Conservation (phyloP, 1,139 yeast species). For the Diutina ranongensis region DNA sequence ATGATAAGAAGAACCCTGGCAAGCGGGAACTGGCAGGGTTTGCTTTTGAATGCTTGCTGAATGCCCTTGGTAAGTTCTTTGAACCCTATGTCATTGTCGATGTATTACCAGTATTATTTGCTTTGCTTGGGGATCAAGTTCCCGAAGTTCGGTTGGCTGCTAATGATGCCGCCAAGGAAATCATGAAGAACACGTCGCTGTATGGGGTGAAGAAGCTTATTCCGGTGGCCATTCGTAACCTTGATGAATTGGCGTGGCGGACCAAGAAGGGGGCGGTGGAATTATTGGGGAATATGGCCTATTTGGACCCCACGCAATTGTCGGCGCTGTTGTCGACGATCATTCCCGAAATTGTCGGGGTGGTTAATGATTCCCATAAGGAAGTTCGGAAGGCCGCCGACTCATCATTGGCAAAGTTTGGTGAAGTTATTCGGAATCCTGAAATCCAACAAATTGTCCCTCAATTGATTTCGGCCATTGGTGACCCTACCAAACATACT, state of each 20-base stretch:
- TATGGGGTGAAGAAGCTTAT: constrained; percentile 85
- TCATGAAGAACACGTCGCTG: constrained; percentile 87
- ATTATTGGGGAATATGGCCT: constrained; percentile 94
- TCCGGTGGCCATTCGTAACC: constrained; percentile 77
- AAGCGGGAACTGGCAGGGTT: constrained; percentile 85
- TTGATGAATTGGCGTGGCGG: constrained; percentile 92
- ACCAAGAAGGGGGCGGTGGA: constrained; percentile 96
- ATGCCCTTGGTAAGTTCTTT: constrained; percentile 59
- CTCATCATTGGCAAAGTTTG: constrained; percentile 76
- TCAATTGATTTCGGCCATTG: constrained; percentile 80
- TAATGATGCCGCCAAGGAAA: constrained; percentile 70
- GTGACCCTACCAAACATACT: constrained; percentile 87
- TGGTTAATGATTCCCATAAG: constrained; percentile 87
- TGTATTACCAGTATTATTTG: constrained; percentile 68
- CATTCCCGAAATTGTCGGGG: constrained; percentile 94
- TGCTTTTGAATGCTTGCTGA: constrained; percentile 77
- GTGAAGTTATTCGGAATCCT: constrained; percentile 95
- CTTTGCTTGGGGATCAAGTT: constrained; percentile 72
- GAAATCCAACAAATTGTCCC: constrained; percentile 91
- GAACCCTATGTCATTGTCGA: constrained; percentile 90
- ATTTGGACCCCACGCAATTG: constrained; percentile 86
- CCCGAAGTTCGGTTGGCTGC: constrained; percentile 88
- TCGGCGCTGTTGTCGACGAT: constrained; percentile 81
- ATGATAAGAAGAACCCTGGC: constrained; percentile 65
- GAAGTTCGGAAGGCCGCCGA: constrained; percentile 96